Evolutionary conservation across 495 filamentous ascomycete species (phyloP).

Genomic region (Trichoderma erinaceum): DNA sequence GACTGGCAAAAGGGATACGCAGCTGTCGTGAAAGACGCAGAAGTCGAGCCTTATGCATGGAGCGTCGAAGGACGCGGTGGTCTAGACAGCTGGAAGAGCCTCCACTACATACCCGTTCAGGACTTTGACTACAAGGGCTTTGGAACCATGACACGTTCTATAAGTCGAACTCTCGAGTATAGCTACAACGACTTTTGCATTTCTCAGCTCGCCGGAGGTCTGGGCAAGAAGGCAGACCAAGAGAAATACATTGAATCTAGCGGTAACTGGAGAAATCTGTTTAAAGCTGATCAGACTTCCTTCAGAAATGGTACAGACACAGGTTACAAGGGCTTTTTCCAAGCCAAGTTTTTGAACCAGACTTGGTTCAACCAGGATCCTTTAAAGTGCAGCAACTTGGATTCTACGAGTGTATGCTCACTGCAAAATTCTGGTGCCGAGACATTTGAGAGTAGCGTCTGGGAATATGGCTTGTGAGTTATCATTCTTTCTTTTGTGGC

Average conservation of each 20-base stretch:
- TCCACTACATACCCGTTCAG: conserved; percentile 63
- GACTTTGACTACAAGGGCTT: conserved; percentile 63
- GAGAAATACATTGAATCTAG: conserved; percentile 58
- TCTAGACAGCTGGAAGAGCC: conserved; percentile 58
- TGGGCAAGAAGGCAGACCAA: conserved; percentile 48
- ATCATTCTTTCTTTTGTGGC: conserved; percentile 20
- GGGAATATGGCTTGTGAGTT: conserved; percentile 62
- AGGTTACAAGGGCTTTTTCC: conserved; percentile 61
- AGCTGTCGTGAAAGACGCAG: conserved; percentile 69
- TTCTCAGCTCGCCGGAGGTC: conserved; percentile 51
- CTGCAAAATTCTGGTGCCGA: conserved; percentile 57
- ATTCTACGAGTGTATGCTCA: conserved; percentile 50
- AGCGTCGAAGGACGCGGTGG: conserved; percentile 63
- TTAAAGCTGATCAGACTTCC: conserved; percentile 55
- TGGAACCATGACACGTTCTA: conserved; percentile 62
- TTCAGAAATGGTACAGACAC: conserved; percentile 53
- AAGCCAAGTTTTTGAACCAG: conserved; percentile 59
- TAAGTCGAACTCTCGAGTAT: conserved; percentile 71
- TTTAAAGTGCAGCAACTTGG: conserved; percentile 54
- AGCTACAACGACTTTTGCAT: conserved; percentile 74
- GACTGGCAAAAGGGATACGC: conserved; percentile 69
- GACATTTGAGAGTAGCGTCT: conserved; percentile 65
- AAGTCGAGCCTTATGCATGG: conserved; percentile 68
- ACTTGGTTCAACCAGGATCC: conserved; percentile 68
- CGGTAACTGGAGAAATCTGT: conserved; percentile 64